Percentiles rank a stretch among this genome's conserved stretches.
These are phyloP conservation scores for Neofusicoccum laricinum DNA, from an alignment of 2,329 filamentous ascomycete species.

Conservation along the genomic window DNA sequence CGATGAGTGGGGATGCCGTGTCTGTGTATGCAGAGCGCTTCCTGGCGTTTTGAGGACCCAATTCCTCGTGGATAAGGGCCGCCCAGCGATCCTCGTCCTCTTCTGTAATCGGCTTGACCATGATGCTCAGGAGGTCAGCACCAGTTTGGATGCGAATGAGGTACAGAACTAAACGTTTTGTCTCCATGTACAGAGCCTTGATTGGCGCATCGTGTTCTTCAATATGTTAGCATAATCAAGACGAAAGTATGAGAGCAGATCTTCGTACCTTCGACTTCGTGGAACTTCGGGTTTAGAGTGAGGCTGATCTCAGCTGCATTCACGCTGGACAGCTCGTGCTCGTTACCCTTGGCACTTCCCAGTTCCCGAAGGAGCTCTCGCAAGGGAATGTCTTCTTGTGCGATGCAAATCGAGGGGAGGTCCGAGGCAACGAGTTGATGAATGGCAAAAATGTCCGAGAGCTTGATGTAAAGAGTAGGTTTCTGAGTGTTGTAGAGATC, in stretches of 20 bases:
- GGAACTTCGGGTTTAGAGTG: slow-evolving; percentile 84
- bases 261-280: slow-evolving; percentile 70
- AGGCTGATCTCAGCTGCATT: slow-evolving; percentile 87
- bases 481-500: slow-evolving; percentile 95
- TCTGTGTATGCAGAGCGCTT: slow-evolving; percentile 73
- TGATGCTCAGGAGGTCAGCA: slow-evolving; percentile 86
- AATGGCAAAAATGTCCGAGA: slow-evolving; percentile 94
- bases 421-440: slow-evolving; percentile 84
- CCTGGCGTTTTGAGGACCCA: slow-evolving; percentile 53
- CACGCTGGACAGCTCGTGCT: slow-evolving; percentile 85
- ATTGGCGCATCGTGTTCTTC: slow-evolving; percentile 85
- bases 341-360: slow-evolving; percentile 93
- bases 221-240: slow-evolving; percentile 24
- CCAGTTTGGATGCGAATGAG: slow-evolving; percentile 96
- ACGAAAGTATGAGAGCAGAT: background rate
- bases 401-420: slow-evolving; percentile 71
- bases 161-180: slow-evolving; percentile 93
- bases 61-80: slow-evolving; percentile 75
- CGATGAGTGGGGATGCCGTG: slow-evolving; percentile 60
- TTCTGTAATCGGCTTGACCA: slow-evolving; percentile 80
- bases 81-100: slow-evolving; percentile 93
- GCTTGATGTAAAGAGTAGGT: slow-evolving; percentile 98
- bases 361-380: slow-evolving; percentile 91
- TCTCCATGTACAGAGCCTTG: slow-evolving; percentile 95
- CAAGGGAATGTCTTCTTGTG: slow-evolving; percentile 73